Evolutionary conservation across 441 rosid species (phyloP), one percentile per base, ranked within the genome.

Genomic region (Iberis amara): DNA sequence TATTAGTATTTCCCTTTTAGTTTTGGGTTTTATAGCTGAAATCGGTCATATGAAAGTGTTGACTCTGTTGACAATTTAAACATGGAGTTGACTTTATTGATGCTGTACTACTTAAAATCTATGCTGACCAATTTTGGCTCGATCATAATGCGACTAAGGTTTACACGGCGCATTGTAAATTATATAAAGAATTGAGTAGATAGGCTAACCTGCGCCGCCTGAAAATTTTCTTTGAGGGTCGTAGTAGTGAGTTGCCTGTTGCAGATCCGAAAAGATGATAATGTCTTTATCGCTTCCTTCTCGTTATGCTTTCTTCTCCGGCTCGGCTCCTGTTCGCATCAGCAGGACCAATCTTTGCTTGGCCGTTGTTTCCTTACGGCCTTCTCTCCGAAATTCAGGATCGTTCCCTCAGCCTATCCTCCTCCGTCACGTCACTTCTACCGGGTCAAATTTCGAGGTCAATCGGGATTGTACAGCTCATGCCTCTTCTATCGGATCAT

Each of bases 251-350:
- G 53, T 43, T 36, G 23, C 37, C 39, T 3, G 51, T 52, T 35
- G 21, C 6, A 46, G 36, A 33, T 52, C 35, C 4, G 36, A 59
- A 42, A 47, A 66, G 71, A 67, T 66, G 43, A 67, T 37, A 51
- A 58, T 66, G 65, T 62, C 74, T 65, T 80, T 85, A 78, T 47
- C 81, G 1, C 71, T 74, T 50, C 50, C 75, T 39, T 64, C 44
- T 59, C 79, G 58, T 10, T 74, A 64, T 61, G n/a, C 65, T 59
- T 65, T 71, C 76, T 72, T 71, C 61, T 41, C 74, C 6, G 39
- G 44, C 26, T 69, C 80, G 8, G 49, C 67, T 48, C 67, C 66
- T 31, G 33, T 55, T 27, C 66, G 71, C 38, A 8, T 55, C 58
- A 65, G 71, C 62, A 73, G 68, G 59, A 46, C 41, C 68, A 51